These are phyloP conservation scores for Diddensiella santjacobensis DNA, from an alignment of 805 yeast species.

Conservation along the genomic window DNA sequence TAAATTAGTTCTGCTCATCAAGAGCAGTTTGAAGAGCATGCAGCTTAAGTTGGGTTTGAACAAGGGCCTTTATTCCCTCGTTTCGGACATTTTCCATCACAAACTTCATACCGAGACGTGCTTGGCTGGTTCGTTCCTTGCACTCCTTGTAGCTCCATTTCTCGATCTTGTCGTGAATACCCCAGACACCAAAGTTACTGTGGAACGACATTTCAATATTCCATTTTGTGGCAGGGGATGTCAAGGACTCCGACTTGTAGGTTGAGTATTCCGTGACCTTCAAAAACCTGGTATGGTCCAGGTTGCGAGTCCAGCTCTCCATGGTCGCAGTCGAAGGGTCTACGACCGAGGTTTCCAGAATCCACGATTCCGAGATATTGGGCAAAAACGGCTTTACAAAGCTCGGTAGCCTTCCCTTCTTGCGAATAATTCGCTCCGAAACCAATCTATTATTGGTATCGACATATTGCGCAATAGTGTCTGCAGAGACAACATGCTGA, in stretches of 20 bases:
- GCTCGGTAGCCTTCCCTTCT: constrained; percentile 73
- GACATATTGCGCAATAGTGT: constrained; percentile 60
- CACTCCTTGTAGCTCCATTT: constrained; percentile 73
- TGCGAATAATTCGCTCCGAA: constrained; percentile 70
- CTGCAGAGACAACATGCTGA: constrained; percentile 77
- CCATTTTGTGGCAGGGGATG: constrained; percentile 41
- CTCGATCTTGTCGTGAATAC: constrained; percentile 72
- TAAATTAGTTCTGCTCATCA: background rate
- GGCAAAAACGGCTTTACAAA: constrained; percentile 78
- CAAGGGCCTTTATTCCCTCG: constrained; percentile 21
- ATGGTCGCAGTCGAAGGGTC: constrained; percentile 56
- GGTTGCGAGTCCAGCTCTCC: constrained; percentile 70
- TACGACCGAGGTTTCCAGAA: constrained; percentile 71
- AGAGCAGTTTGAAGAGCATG: background rate
- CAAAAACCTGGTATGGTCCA: constrained; percentile 77
- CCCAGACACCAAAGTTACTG: constrained; percentile 58
- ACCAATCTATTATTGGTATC: constrained; percentile 62
- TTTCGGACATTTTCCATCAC: constrained; percentile 61
- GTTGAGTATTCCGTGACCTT: constrained; percentile 73
- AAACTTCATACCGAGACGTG: constrained; percentile 68
- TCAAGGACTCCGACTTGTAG: constrained; percentile 37
- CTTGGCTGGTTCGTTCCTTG: constrained; percentile 58
- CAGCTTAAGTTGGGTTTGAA: constrained; percentile 14
- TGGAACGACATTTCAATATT: constrained; percentile 63
- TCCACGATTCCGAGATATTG: constrained; percentile 67